Conservation (phyloP, 139 green algal genomes). For the Desmodesmus armatus region DNA sequence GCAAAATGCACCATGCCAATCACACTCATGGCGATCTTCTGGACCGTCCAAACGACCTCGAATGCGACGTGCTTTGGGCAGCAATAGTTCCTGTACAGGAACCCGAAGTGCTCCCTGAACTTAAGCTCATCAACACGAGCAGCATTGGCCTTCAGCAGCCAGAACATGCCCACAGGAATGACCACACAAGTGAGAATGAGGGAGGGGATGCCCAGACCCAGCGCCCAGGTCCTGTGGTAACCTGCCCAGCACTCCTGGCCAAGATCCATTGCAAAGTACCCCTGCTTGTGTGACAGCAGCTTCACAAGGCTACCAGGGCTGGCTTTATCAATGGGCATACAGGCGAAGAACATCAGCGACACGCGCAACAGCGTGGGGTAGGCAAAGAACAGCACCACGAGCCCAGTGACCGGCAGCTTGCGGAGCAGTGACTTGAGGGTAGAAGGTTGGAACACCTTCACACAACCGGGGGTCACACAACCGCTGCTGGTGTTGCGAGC, state of each 20-base stretch:
- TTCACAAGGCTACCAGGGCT: background rate
- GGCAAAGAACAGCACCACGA: slow-evolving; percentile 9
- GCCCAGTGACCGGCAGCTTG: background rate
- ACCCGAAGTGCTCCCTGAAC: background rate
- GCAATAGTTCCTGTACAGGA: slow-evolving; percentile 15
- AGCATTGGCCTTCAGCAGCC: background rate
- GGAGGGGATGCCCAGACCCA: background rate
- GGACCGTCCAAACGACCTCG: background rate
- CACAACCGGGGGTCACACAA: background rate
- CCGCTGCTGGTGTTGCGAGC: background rate
- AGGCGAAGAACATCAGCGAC: background rate
- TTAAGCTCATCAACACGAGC: background rate
- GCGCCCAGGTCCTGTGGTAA: background rate
- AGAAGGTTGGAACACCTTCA: too few relatives aligned
- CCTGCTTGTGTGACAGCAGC: background rate
- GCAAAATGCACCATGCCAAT: background rate
- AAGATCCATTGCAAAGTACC: slow-evolving; percentile 5
- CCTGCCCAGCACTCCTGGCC: background rate
- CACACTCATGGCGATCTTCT: background rate
- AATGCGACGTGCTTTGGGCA: background rate
- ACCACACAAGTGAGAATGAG: background rate
- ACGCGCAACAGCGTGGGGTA: slow-evolving; percentile 6
- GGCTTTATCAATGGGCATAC: background rate
- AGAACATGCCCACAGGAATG: background rate
- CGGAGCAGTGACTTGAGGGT: background rate